Evolutionary conservation across 177 flowering plant genomes (phyloP), one percentile per base, ranked within the genome.

Genomic region (Vitis hybrid): DNA sequence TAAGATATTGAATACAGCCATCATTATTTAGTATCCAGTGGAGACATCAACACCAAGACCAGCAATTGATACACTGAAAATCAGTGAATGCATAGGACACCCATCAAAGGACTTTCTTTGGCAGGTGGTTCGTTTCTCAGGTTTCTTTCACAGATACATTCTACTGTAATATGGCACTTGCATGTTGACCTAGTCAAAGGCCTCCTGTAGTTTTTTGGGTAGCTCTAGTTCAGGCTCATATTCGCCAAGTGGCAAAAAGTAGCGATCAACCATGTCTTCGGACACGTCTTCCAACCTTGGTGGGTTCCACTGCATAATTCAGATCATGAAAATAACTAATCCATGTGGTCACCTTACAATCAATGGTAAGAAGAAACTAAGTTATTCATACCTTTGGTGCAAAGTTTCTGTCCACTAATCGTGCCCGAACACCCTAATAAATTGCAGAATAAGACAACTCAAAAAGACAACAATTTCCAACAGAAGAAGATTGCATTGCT

Each of bases 251-350:
- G 58, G 50, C 3, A 49, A 39, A 51, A 66, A 72, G 60, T 56
- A 72, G 18, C 15, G 39, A 13, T 72, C 56, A 2, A 72, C 70
- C 75, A 72, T 72, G 50, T 72, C 75, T 51, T 72, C 26, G 16
- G 62, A 39, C 29, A 72, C 75, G 10, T 65, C 33, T 15, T 58
- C 75, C 49, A 72, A 31, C n/a, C 64, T 5, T 10, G 69, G 75
- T 2, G 75, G 75, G 49, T 72, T 50, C 75, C 75, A 72, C 75
- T 65, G 70, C 75, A 66, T 18, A 16, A n/a, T 51, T 51, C 8
- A 50, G 3, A 16, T n/a, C 21, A 64, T 18, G 8, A 64, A 19
- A 51, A 16, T 51, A 10, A 10, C 7, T 19, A 21, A 16, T 39
- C 13, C 14, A 21, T 62, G 15, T 33, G 12, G 7, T 18, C 19